Conservation (phyloP, 768 basidiomycete genomes). For the Steccherinum ochraceum region DNA sequence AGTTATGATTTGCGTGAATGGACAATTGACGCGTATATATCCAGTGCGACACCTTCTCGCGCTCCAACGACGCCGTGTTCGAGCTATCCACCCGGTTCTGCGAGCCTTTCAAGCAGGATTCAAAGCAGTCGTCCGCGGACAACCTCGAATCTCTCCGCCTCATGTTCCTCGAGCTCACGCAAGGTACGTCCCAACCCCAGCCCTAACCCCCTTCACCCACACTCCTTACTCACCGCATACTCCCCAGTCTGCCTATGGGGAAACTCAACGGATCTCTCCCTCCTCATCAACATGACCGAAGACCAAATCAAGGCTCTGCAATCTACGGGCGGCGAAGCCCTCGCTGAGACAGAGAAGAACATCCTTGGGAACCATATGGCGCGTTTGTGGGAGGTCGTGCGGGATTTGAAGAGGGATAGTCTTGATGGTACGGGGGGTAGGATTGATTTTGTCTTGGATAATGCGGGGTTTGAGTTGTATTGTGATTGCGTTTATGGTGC, state of each 20-base stretch:
- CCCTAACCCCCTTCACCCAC: slow-evolving; percentile 2
- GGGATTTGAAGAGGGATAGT: slow-evolving; percentile 51
- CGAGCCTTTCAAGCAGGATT: slow-evolving; percentile 66
- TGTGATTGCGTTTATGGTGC: slow-evolving; percentile 82
- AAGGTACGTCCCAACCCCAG: slow-evolving; percentile 46
- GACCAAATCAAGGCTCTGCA: slow-evolving; percentile 96
- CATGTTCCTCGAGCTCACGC: slow-evolving; percentile 90
- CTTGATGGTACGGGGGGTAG: slow-evolving; percentile 53
- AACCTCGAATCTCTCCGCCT: slow-evolving; percentile 69
- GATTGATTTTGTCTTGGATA: slow-evolving; percentile 73
- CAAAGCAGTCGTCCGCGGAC: slow-evolving; percentile 43
- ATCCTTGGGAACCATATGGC: slow-evolving; percentile 83
- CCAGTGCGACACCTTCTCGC: slow-evolving; percentile 92
- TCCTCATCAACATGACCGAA: slow-evolving; percentile 96
- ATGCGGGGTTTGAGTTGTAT: slow-evolving; percentile 84
- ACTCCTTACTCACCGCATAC: neutral
- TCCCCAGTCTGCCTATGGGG: slow-evolving; percentile 96
- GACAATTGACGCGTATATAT: neutral
- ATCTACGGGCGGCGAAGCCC: slow-evolving; percentile 91
- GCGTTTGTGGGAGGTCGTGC: slow-evolving; percentile 69
- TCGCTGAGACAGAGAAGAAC: slow-evolving; percentile 94
- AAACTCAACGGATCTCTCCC: slow-evolving; percentile 91
- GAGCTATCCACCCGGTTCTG: slow-evolving; percentile 91
- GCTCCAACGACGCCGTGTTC: slow-evolving; percentile 88
- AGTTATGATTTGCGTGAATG: neutral